Conservation (phyloP, 306 rosid species). For the Datisca glomerata region DNA sequence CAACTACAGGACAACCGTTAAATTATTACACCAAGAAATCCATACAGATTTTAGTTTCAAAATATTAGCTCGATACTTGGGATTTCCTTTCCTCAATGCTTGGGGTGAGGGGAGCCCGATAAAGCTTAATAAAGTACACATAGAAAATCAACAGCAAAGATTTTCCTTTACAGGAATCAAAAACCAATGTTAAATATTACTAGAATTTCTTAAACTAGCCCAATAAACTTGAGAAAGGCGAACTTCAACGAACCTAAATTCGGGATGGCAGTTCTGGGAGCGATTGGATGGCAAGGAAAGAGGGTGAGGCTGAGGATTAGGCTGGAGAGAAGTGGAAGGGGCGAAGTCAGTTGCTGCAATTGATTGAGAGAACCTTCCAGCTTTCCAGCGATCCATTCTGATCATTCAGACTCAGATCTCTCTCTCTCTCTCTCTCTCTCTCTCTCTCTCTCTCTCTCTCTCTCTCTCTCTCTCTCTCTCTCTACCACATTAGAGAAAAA, state of each 20-base stretch:
- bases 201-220: background rate
- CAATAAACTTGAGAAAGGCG: too few species aligned
- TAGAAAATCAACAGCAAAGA: too few species aligned
- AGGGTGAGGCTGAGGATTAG: slow-evolving; percentile 21
- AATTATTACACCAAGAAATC: too few species aligned
- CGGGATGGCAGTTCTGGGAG: slow-evolving; percentile 18
- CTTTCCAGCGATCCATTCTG: slow-evolving; percentile 38
- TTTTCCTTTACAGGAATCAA: background rate
- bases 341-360: slow-evolving; percentile 9
- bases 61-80: too few species aligned
- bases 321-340: slow-evolving; percentile 21
- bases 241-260: slow-evolving; percentile 31
- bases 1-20: too few species aligned
- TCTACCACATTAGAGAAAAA: background rate
- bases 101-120: too few species aligned
- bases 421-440: too few species aligned
- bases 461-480: too few species aligned
- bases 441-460: too few species aligned
- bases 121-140: too few species aligned
- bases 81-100: too few species aligned
- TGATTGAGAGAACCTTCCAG: slow-evolving; percentile 26
- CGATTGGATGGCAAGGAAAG: slow-evolving; percentile 16
- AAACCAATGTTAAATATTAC: background rate
- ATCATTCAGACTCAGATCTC: background rate
- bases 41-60: too few species aligned